These are phyloP conservation scores for Tremella fuciformis DNA, from an alignment of 768 basidiomycete species.

Conservation along the genomic window DNA sequence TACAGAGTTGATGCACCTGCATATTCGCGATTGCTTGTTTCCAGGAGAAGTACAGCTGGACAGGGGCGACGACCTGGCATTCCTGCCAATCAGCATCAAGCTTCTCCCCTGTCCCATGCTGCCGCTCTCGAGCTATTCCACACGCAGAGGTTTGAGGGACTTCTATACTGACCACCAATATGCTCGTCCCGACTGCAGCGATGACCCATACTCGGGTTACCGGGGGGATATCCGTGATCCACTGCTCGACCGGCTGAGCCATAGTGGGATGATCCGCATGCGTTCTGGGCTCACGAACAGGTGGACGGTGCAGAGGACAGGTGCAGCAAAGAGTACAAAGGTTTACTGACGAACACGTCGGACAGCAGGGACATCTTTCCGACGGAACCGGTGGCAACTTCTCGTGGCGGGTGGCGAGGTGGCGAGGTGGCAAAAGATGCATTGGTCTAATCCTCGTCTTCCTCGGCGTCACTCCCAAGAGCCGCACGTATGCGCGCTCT, in stretches of 20 bases:
- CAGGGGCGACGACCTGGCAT: conserved; percentile 83
- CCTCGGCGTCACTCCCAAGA: conserved; percentile 9
- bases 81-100: conserved; percentile 59
- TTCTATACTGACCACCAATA: conserved; percentile 71
- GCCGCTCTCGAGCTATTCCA: neutral
- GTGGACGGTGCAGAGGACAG: too few species aligned
- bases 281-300: too few species aligned
- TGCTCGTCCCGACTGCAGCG: conserved; percentile 71
- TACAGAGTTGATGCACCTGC: conserved; percentile 59
- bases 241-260: conserved; percentile 66
- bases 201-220: conserved; percentile 83
- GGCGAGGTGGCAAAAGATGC: too few species aligned
- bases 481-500: conserved; percentile 52
- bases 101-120: neutral
- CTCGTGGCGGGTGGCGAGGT: too few species aligned
- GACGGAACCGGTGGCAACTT: too few species aligned
- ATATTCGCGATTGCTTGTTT: conserved; percentile 76
- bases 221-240: conserved; percentile 87
- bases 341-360: too few species aligned
- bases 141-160: too few species aligned
- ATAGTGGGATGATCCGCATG: conserved; percentile 6
- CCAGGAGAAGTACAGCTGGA: conserved; percentile 90
- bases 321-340: too few species aligned
- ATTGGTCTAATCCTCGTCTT: conserved; percentile 10
- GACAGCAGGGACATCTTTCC: too few species aligned